Base-by-base conservation (phyloP, 495 filamentous ascomycete species). In the Podospora pseudopauciseta region DNA sequence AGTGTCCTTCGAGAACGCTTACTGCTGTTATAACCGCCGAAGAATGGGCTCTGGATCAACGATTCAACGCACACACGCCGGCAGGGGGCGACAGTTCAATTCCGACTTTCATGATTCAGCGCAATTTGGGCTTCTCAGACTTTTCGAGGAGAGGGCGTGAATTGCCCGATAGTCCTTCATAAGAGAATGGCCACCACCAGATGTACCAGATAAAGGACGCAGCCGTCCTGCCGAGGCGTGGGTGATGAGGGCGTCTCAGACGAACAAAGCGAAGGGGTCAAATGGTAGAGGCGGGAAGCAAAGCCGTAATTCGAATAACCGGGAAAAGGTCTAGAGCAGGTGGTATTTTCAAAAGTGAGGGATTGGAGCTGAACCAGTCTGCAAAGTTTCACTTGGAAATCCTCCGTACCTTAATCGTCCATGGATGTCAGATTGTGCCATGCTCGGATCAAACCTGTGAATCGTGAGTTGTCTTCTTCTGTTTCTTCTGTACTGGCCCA, bases 361-460 rank as follows among this genome's bases (percentile, higher is more conserved):
- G 34, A 39, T 34, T 28, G 30, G 7, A 32, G 61, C 30, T 63
- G 61, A 63, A 63, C 61, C 61, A 49, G 34, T 15, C 30, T 63
- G 32, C 18, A 20, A 32, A 63, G 61, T 63, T 63, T 63, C 61
- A 63, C 61, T 32, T 49, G 32, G 26, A 19, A 63, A 63, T 63
- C 61, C 61, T 15, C 61, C 61, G 32, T 16, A 63, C 61, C 61
- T n/a, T 16, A 63, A 63, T 63, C 18, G 49, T 19, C 13, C 7
- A 2, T 49, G 2, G 7, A 13, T 13, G 18, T 49, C 39, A 49
- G 39, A 49, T 16, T 16, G 30, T 49, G 39, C 5, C 39, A 49
- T 49, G 15, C 5, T 6, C 39, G 6, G 9, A 11, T 13, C 5
- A 3, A 19, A 13, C 55, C n/a, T 7, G n/a, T 58, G 23, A 23